Base-by-base conservation (phyloP, 805 yeast genomes). In the Kodamaea kaohsiungensis region DNA sequence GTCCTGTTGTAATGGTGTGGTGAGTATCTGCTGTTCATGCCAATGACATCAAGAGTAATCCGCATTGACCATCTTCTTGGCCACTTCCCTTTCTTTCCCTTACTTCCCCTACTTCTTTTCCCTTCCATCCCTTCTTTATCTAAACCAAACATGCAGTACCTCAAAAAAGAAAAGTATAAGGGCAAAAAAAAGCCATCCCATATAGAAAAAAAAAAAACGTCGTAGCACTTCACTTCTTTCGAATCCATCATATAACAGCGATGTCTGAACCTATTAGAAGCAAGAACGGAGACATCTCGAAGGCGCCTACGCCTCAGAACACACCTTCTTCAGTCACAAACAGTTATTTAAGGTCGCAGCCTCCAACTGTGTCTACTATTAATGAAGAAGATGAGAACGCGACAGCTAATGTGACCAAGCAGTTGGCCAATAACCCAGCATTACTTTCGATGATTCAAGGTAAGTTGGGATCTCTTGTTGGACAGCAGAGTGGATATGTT, bases 241-340 rank as follows among this genome's bases (percentile, higher is more conserved):
- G 12, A 43, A 22, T 39, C 19, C 19, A 43, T 43, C 46, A 43
- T 16, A 16, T 10, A 22, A 13, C 47, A 22, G 27, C 18, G 52
- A 91, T 91, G 97, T 83, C 93, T 48, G 93, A 87, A 73, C 97
- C 97, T 42, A 91, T 91, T 72, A 88, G 87, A 77, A 70, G 72
- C 54, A 84, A 84, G 66, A 67, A 71, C 59, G 88, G 87, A 67
- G 90, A 89, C 68, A 83, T 89, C 60, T 88, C 93, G 59, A 84
- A 86, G 65, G 98, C 99, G 6, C 99, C 99, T 46, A 95, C 99
- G 0, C 99, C 99, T 4, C 99, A 95, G 69, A 95, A 95, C 79
- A 95, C 99, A 1, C 99, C 99, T 13, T 89, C 98, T 2, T 85
- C 93, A 37, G 89, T 87, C 38, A 80, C 90, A 43, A 85, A 84